phyloP scores from a whole-genome alignment of 805 yeast genomes.

The Candida multigemmis region DNA sequence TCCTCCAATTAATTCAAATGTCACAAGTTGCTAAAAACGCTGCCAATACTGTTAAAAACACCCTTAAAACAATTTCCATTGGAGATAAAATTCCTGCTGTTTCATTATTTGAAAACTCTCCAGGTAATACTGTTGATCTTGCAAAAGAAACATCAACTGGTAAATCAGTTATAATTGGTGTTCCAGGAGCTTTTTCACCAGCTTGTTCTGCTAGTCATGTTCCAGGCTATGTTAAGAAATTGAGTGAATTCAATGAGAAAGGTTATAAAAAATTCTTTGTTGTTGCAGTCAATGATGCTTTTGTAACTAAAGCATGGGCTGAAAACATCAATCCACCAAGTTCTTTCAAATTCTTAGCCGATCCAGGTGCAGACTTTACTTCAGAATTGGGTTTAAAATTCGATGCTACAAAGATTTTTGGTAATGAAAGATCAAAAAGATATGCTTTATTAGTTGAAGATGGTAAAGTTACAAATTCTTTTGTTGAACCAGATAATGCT shows the following conservation, averaged over 20 bases:
- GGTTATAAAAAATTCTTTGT: constrained; percentile 60
- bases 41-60: too few species aligned
- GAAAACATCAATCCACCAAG: constrained; percentile 11
- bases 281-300: constrained; percentile 79
- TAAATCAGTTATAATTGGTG: constrained; percentile 29
- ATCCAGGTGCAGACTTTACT: constrained; percentile 69
- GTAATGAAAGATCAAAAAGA: constrained; percentile 67
- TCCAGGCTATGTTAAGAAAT: constrained; percentile 58
- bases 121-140: constrained; percentile 52
- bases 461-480: constrained; percentile 58
- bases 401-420: constrained; percentile 72
- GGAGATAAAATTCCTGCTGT: constrained; percentile 59
- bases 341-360: constrained; percentile 58
- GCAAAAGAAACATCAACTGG: constrained; percentile 33
- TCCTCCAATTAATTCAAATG: too few species aligned
- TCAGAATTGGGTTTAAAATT: constrained; percentile 55
- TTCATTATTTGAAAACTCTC: constrained; percentile 51
- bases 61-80: too few species aligned
- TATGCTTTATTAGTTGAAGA: constrained; percentile 69
- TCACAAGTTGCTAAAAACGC: too few species aligned
- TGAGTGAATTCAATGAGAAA: constrained; percentile 46
- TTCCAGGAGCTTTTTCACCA: constrained; percentile 68
- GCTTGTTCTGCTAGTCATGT: constrained; percentile 67
- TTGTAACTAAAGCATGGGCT: constrained; percentile 79
- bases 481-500: constrained; percentile 76